phyloP scores from a whole-genome alignment of 2,329 filamentous ascomycete species.

The Pestalotiopsis sp. region DNA sequence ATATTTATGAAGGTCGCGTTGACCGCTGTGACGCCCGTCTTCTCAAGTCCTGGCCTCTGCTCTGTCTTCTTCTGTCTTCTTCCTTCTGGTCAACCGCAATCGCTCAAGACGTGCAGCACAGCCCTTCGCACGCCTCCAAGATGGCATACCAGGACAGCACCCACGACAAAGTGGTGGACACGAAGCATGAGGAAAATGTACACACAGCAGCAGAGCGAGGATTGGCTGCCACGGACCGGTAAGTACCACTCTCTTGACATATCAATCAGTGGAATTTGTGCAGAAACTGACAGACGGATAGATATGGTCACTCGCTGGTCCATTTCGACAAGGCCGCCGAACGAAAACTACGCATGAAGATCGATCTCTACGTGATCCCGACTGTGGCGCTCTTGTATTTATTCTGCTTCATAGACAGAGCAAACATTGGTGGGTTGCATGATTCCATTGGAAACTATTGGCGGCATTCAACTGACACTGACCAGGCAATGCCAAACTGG shows the following conservation, averaged over 20 bases:
- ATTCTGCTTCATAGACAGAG: slow-evolving; percentile 72
- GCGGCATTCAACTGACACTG: not conserved
- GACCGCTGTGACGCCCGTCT: not conserved
- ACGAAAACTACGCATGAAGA: slow-evolving; percentile 58
- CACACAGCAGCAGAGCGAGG: slow-evolving; percentile 43
- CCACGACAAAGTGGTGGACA: not conserved
- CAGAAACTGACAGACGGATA: slow-evolving; percentile 19
- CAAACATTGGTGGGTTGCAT: slow-evolving; percentile 61
- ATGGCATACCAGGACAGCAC: not conserved
- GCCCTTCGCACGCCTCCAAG: not conserved
- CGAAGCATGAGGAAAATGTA: slow-evolving; percentile 18
- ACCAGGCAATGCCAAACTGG: slow-evolving; percentile 68
- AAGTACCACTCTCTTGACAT: slow-evolving; percentile 14
- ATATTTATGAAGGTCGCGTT: not conserved
- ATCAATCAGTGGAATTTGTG: not conserved
- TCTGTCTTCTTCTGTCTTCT: not conserved
- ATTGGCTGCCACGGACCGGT: slow-evolving; percentile 50
- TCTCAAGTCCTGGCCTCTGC: not conserved
- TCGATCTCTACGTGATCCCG: slow-evolving; percentile 64
- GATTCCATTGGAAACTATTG: not conserved
- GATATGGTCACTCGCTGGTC: slow-evolving; percentile 51
- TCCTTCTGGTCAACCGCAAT: not conserved
- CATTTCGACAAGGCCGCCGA: slow-evolving; percentile 61
- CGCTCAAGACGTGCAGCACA: not conserved
- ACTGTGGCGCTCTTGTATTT: slow-evolving; percentile 68